Percentiles rank a stretch among this genome's conserved stretches.
phyloP scores from a whole-genome alignment of 768 basidiomycete genomes.

The Naematelia aurantialba region DNA sequence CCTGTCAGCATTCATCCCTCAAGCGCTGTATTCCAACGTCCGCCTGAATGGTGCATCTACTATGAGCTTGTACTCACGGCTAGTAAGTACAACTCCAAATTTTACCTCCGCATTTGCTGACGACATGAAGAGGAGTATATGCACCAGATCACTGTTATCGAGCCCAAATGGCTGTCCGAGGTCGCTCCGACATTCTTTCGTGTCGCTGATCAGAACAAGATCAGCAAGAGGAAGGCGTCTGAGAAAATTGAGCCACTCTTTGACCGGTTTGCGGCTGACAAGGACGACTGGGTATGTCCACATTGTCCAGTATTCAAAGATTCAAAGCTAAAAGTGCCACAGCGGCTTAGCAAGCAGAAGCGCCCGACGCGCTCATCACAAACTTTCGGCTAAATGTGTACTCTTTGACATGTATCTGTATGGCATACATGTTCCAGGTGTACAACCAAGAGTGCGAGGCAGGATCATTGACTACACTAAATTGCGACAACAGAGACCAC shows the following conservation, averaged over 20 bases:
- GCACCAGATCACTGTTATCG: conserved; percentile 71
- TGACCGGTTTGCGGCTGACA: conserved; percentile 64
- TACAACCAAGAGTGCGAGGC: too few species aligned
- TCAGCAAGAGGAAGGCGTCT: conserved; percentile 55
- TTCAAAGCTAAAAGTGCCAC: background rate
- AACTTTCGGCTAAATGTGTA: conserved; percentile 25
- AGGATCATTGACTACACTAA: too few species aligned
- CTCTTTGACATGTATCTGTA: background rate
- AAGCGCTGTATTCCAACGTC: conserved; percentile 85
- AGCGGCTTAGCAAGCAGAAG: conserved; percentile 48
- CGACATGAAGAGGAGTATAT: conserved; percentile 43
- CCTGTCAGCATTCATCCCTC: conserved; percentile 98
- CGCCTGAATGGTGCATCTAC: conserved; percentile 69
- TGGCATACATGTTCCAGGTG: too few species aligned
- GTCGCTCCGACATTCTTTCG: conserved; percentile 99
- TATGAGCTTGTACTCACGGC: conserved; percentile 95
- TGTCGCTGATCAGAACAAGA: conserved; percentile 95
- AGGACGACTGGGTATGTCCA: conserved; percentile 58
- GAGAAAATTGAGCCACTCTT: conserved; percentile 87
- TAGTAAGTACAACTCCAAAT: conserved; percentile 86
- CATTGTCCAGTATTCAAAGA: background rate
- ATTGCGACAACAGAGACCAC: too few species aligned
- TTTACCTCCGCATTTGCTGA: conserved; percentile 47
- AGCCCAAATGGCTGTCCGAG: conserved; percentile 97
- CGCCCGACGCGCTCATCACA: conserved; percentile 46